Base-by-base conservation (phyloP, 768 basidiomycete species). In the Amyloporia xantha region DNA sequence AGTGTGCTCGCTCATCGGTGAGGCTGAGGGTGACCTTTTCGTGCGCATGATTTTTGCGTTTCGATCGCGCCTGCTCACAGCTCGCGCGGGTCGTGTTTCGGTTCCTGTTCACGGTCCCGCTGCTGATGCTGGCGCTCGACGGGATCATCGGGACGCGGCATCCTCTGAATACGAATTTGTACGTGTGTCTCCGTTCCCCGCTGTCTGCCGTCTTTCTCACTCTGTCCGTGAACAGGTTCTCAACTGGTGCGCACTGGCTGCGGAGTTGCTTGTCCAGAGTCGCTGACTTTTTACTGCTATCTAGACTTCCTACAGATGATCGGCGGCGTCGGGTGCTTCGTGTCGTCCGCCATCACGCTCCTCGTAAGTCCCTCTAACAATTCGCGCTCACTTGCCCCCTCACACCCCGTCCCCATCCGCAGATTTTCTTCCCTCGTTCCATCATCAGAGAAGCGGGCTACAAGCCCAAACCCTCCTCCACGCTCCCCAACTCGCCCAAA, bases 361-460 rank as follows among this genome's bases (percentile, higher is more conserved):
- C 71, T 91, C 26, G 88, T 88, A 59, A 59, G 81, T 65, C 20
- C 48, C 23, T n/a, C 35, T 38, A 41, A n/a, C 25, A 33, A 7
- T 33, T 33, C 9, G 15, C 15, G 30, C n/a, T n/a, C n/a, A n/a
- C n/a, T n/a, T n/a, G 30, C 30, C 30, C 7, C 30, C 30, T 33
- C 30, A 7, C 30, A 33, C 30, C 30, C n/a, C n/a, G n/a, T n/a
- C n/a, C n/a, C n/a, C n/a, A n/a, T n/a, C 25, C 24, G 5, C 28
- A 86, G 84, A 76, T 88, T 37, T 88, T 88, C 68, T 88, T 88
- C 69, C 86, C 86, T 28, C 84, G 84, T 39, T 85, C 85, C 2
- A 71, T 86, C 47, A 75, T 76, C 3, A 71, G 69, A 23, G 84
- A 86, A 64, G 68, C 75, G 4, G 85, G 82, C 2, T 84, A 85